phyloP scores from a whole-genome alignment of 1,284 basidiomycete species.

The Hemileia vastatrix region DNA sequence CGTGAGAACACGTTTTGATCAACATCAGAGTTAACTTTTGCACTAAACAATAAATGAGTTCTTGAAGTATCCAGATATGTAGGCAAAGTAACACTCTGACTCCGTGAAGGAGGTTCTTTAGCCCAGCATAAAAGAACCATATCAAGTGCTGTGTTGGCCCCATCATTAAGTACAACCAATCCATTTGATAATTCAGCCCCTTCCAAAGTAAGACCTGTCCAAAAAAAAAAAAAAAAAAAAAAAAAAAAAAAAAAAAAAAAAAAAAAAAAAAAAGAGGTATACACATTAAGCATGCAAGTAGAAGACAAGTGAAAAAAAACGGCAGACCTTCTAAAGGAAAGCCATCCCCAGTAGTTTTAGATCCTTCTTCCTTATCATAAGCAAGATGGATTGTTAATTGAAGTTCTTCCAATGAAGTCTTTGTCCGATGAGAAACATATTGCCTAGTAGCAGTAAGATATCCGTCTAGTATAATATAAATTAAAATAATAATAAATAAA shows the following conservation, averaged over 20 bases:
- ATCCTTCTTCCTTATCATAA: slow-evolving; percentile 54
- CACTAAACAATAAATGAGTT: slow-evolving; percentile 17
- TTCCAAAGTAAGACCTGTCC: slow-evolving; percentile 66
- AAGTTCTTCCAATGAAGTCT: slow-evolving; percentile 84
- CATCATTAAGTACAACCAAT: slow-evolving; percentile 66
- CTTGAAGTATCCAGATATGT: slow-evolving; percentile 19
- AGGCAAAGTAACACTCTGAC: not conserved
- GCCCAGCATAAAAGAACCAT: slow-evolving; percentile 10
- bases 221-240: slow-evolving; percentile 8
- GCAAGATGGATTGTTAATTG: slow-evolving; percentile 68
- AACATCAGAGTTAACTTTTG: slow-evolving; percentile 3
- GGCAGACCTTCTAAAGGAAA: slow-evolving; percentile 74
- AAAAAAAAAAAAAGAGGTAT: slow-evolving; percentile 13
- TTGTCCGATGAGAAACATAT: slow-evolving; percentile 76
- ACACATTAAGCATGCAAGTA: slow-evolving; percentile 50
- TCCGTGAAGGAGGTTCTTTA: not conserved
- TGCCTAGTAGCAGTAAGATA: slow-evolving; percentile 90
- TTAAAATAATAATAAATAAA: not conserved
- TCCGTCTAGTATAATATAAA: slow-evolving; percentile 50
- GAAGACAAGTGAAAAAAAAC: slow-evolving; percentile 17
- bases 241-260: not conserved
- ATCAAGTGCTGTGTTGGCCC: slow-evolving; percentile 44
- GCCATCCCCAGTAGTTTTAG: slow-evolving; percentile 49
- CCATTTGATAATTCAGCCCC: slow-evolving; percentile 66
- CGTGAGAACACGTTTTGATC: slow-evolving; percentile 13